Conservation (phyloP, 2,329 filamentous ascomycete genomes). For the Leptographium procerum region DNA sequence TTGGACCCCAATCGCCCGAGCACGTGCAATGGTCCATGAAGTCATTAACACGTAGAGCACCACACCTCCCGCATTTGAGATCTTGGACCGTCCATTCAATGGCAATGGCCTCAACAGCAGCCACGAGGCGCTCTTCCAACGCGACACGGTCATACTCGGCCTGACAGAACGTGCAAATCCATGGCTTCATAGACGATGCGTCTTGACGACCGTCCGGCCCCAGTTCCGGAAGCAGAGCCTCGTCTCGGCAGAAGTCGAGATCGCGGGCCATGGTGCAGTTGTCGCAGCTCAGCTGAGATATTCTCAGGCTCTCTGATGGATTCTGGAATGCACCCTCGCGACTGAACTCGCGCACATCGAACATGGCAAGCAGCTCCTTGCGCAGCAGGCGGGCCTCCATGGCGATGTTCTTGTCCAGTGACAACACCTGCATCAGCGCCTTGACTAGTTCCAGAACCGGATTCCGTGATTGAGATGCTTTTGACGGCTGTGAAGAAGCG, state of each 20-base stretch:
- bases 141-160: conserved; percentile 64
- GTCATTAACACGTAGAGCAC: conserved; percentile 72
- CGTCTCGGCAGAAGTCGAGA: conserved; percentile 84
- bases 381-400: conserved; percentile 80
- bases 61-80: conserved; percentile 63
- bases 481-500: neutral
- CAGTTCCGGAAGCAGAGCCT: conserved; percentile 56
- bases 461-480: conserved; percentile 36
- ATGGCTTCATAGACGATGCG: conserved; percentile 32
- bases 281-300: conserved; percentile 72
- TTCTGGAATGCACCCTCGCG: conserved; percentile 80
- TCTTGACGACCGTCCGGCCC: conserved; percentile 8
- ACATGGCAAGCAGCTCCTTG: conserved; percentile 78
- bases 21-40: conserved; percentile 96
- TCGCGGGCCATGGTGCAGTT: conserved; percentile 84
- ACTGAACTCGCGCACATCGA: conserved; percentile 91
- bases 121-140: conserved; percentile 75
- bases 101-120: conserved; percentile 60
- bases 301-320: conserved; percentile 61
- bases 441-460: conserved; percentile 88
- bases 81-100: conserved; percentile 84
- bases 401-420: conserved; percentile 79
- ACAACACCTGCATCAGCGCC: conserved; percentile 81
- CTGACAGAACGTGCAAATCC: conserved; percentile 69
- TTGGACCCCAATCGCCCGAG: conserved; percentile 72